phyloP scores from a whole-genome alignment of 768 basidiomycete genomes.

The Phylloporus arenicola region DNA sequence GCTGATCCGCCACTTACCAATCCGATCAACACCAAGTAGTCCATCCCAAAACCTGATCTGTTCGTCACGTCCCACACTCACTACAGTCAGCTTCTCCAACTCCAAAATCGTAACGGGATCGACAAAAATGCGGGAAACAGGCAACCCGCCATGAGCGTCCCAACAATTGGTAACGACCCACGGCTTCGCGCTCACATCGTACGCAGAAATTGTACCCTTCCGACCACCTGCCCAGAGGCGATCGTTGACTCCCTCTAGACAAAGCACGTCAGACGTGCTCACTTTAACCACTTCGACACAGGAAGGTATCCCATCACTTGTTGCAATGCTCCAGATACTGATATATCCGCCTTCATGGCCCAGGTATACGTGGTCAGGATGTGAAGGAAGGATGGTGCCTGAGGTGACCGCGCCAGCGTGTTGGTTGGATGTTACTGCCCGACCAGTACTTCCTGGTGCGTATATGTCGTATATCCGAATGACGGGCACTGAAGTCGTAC shows the following conservation, averaged over 20 bases:
- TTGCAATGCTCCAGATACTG: slow-evolving; percentile 67
- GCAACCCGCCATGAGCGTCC: slow-evolving; percentile 69
- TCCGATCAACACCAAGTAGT: slow-evolving; percentile 75
- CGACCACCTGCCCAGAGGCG: slow-evolving; percentile 84
- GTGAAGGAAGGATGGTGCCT: slow-evolving; percentile 67
- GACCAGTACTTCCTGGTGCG: slow-evolving; percentile 49
- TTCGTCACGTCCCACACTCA: slow-evolving; percentile 73
- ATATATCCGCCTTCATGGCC: slow-evolving; percentile 91
- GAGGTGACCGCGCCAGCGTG: slow-evolving; percentile 79
- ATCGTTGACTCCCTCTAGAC: slow-evolving; percentile 78
- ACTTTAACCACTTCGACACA: slow-evolving; percentile 80
- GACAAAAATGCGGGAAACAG: slow-evolving; percentile 59
- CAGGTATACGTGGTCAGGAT: slow-evolving; percentile 65
- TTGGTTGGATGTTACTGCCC: slow-evolving; percentile 56
- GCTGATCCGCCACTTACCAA: slow-evolving; percentile 53
- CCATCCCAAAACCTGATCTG: slow-evolving; percentile 85
- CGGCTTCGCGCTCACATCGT: slow-evolving; percentile 66
- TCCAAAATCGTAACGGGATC: slow-evolving; percentile 74
- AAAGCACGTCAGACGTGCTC: slow-evolving; percentile 72
- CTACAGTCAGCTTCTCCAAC: slow-evolving; percentile 61
- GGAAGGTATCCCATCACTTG: slow-evolving; percentile 49
- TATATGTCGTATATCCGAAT: slow-evolving; percentile 79
- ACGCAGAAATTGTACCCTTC: slow-evolving; percentile 76
- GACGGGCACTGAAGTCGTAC: slow-evolving; percentile 52
- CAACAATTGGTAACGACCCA: slow-evolving; percentile 88